Conservation (phyloP, 1,284 basidiomycete genomes). For the Ceratobasidium sp. region DNA sequence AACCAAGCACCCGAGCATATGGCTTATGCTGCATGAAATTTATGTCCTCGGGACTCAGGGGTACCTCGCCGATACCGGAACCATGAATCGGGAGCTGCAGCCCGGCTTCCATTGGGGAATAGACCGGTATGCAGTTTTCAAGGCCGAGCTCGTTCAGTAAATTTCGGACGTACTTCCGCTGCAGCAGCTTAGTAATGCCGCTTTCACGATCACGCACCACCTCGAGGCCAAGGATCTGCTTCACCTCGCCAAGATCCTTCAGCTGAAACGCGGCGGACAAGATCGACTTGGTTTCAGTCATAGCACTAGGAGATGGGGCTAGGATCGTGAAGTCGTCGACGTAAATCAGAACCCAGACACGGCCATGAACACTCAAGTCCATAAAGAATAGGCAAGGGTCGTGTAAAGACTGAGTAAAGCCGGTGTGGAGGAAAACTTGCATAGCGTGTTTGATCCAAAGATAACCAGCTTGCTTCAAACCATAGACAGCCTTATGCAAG, state of each 20-base stretch:
- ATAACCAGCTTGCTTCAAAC: too few species aligned
- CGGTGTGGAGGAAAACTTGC: not conserved
- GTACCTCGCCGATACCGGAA: not conserved
- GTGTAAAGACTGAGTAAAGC: not conserved
- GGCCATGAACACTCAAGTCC: too few species aligned
- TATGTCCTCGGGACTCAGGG: not conserved
- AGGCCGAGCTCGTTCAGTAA: not conserved
- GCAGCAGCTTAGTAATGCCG: not conserved
- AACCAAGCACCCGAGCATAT: not conserved
- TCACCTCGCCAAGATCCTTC: not conserved
- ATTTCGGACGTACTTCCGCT: not conserved
- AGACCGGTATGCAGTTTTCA: not conserved
- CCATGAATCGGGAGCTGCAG: not conserved
- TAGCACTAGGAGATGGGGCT: not conserved
- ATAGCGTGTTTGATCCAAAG: not conserved
- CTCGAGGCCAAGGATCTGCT: constrained; percentile 2
- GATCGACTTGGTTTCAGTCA: not conserved
- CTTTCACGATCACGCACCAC: not conserved
- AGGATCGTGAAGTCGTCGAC: constrained; percentile 8
- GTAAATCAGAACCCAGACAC: not conserved
- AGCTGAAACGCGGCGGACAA: not conserved
- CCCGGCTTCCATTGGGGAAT: constrained; percentile 5
- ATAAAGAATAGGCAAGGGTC: constrained; percentile 1
- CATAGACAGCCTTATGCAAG: constrained; percentile 3
- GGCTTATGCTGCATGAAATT: not conserved